Conservation (phyloP, 352 stramenopile species). For the Globisporangium acanthophoron region DNA sequence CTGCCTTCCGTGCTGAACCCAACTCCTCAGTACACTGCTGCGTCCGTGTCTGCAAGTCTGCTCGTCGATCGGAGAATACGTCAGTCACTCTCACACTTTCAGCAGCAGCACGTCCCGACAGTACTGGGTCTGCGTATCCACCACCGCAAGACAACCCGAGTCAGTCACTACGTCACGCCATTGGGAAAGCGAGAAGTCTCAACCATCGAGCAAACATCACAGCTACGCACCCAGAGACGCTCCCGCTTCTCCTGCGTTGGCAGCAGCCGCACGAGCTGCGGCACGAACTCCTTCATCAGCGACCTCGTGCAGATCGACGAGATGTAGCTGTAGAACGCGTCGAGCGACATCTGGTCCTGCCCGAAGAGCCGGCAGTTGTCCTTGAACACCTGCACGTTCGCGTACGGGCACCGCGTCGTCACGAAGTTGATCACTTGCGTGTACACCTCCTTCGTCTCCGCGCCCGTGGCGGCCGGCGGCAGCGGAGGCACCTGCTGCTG, state of each 20-base stretch:
- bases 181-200: neutral
- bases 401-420: conserved; percentile 69
- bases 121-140: conserved; percentile 14
- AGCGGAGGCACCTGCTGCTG: conserved; percentile 49
- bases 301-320: conserved; percentile 72
- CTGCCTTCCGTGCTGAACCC: too few species aligned
- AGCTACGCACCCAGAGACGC: conserved; percentile 62
- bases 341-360: conserved; percentile 80
- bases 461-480: conserved; percentile 40
- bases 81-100: conserved; percentile 9
- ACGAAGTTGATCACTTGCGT: conserved; percentile 77
- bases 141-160: neutral
- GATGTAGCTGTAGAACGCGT: conserved; percentile 78
- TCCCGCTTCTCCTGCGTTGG: conserved; percentile 83
- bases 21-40: too few species aligned
- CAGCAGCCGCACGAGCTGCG: conserved; percentile 73
- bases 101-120: conserved; percentile 17
- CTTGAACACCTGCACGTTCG: conserved; percentile 81
- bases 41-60: neutral
- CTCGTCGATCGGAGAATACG: too few species aligned
- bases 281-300: conserved; percentile 74
- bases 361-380: conserved; percentile 87
- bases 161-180: conserved; percentile 7
- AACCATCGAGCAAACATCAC: neutral
- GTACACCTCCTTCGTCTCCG: conserved; percentile 83